Base-by-base conservation (phyloP, 2,329 filamentous ascomycete species). In the Helminthosporium solani region DNA sequence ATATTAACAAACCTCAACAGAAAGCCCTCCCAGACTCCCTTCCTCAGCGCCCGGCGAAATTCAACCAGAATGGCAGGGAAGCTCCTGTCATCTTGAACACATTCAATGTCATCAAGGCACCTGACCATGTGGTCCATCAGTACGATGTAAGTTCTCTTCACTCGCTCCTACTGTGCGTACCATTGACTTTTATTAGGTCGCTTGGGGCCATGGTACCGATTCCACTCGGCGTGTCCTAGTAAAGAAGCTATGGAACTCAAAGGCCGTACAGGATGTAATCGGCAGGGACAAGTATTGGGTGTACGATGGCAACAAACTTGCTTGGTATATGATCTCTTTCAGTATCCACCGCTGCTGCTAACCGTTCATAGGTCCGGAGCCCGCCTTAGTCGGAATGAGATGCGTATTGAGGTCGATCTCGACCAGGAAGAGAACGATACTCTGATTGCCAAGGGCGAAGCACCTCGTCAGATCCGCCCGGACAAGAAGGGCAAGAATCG, bases 301-400 rank as follows among this genome's bases (percentile, higher is more conserved):
- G 45, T 90, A 83, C 58, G 90, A 97, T 72, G 88, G 89, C 21
- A 85, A 86, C 61, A 89, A 86, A 68, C 78, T 99, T 37, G 91
- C 90, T 14, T 99, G 94, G 92, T 87, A 74, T 60, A 9, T 25
- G 23, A 74, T 54, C 55, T 15, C 12, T 35, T 25, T 36, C 27
- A 15, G 30, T 34, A 7, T 30, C 33, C 34, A 35, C 25, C 16
- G 6, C 18, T n/a, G 28, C 8, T 40, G 27, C 50, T 63, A 39
- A 64, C 33, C 36, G 20, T 2, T 20, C 14, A 28, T 37, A 68
- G 61, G 59, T 65, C 58, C 36, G 49, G 53, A 37, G 61, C 56
- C 44, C 42, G 54, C 9, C 47, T 70, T 23, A 43, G 53, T 14
- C 55, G 61, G 21, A 50, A 63, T 7, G 62, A 73, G 42, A 45